These are phyloP conservation scores for Rugonectria rugulosa DNA, from an alignment of 2,329 filamentous ascomycete species.

Conservation along the genomic window DNA sequence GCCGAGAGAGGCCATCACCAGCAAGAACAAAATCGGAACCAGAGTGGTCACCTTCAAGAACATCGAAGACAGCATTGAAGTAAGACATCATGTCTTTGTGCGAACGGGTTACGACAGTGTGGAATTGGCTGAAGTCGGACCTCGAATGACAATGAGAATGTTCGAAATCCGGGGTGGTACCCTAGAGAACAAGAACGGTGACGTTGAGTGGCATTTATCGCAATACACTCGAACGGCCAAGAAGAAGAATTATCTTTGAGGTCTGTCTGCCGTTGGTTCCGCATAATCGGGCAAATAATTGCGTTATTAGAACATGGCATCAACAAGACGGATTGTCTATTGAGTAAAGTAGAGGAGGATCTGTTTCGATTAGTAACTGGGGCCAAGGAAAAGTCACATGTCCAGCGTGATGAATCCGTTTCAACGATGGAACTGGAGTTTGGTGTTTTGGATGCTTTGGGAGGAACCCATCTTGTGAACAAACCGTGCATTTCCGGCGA, in stretches of 20 bases:
- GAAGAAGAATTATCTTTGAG: conserved; percentile 94
- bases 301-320: not conserved
- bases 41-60: conserved; percentile 95
- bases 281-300: not conserved
- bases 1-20: conserved; percentile 78
- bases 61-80: conserved; percentile 91
- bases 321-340: not conserved
- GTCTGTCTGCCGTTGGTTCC: not conserved
- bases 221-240: conserved; percentile 92
- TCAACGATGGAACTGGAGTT: conserved; percentile 28
- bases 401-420: not conserved
- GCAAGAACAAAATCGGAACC: conserved; percentile 79
- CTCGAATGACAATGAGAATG: conserved; percentile 94
- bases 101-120: conserved; percentile 90
- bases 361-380: not conserved
- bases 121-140: conserved; percentile 87
- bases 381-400: not conserved
- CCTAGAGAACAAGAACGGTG: conserved; percentile 91
- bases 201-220: conserved; percentile 95
- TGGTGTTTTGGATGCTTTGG: conserved; percentile 30
- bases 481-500: too few relatives aligned
- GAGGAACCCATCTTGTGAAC: conserved; percentile 13
- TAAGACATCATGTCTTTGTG: conserved; percentile 85
- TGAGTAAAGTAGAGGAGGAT: not conserved
- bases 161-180: conserved; percentile 95